Base-by-base conservation (phyloP, 352 stramenopile genomes). In the Pythium brachiatum region DNA sequence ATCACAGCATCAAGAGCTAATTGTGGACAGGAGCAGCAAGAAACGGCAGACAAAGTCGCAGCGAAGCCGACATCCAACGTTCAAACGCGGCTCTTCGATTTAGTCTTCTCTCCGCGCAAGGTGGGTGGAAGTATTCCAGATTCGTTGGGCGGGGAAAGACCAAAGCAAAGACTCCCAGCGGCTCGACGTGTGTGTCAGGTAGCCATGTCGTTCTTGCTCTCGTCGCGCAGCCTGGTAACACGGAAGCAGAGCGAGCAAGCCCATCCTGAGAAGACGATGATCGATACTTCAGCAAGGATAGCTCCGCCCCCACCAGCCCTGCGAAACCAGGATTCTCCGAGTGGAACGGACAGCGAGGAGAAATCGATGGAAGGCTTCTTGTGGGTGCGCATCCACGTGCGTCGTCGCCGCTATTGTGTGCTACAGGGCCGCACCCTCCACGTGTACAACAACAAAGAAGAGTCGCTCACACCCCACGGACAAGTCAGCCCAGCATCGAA, bases 371-470 rank as follows among this genome's bases (percentile, higher is more conserved):
- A 93, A 59, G 83, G 81, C 0, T 88, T 79, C 55, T 65, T 93
- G 11, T 75, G 83, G 31, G 62, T 91, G 58, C 75, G 79, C 5
- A 74, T 83, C 11, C 78, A 83, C 61, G 68, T 79, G 31, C 76
- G 79, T n/a, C 75, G 72, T 34, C 76, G 75, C 9, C 79, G 83
- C 2, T 93, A 91, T 27, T 93, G 83, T 29, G 76, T 91, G n/a
- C 57, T 93, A 7, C 63, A 75, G 43, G 81, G 75, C 0, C 73
- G 71, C 18, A 83, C 65, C 1, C 63, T 93, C 41, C 68, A 83
- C 38, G 78, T 89, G 8, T 89, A 89, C 64, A 80, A 79, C 23
- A 79, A 23, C 46, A 90, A 91, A 48, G 79, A 86, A 23, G 72
- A 73, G 16, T 48, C 60, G 23, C 21, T 31, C 11, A 59, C 58